These are phyloP conservation scores for Erigeron philadelphicus DNA, from an alignment of 140 eudicot species.

Conservation along the genomic window DNA sequence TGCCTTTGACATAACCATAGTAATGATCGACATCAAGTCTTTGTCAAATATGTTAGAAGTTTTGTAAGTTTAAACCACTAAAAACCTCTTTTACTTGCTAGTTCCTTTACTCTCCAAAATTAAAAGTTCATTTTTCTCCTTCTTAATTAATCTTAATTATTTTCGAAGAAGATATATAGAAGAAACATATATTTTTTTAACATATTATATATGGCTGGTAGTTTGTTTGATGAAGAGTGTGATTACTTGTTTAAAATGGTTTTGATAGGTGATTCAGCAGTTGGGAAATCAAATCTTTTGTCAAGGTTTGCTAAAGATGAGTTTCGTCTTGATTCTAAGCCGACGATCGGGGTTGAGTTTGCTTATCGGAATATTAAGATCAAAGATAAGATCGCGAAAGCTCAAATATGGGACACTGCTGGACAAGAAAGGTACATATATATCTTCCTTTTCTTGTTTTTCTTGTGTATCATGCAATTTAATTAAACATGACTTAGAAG, in stretches of 20 bases:
- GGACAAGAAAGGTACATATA: constrained; percentile 42
- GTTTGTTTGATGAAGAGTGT: constrained; percentile 36
- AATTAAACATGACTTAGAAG: no score
- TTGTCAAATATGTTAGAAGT: constrained; percentile 22
- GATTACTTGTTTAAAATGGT: constrained; percentile 44
- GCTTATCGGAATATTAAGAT: constrained; percentile 39
- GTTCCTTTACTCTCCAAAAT: not conserved
- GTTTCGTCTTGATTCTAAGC: constrained; percentile 38
- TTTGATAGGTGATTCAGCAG: constrained; percentile 43
- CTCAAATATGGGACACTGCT: constrained; percentile 46
- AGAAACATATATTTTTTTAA: no score
- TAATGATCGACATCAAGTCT: constrained; percentile 25
- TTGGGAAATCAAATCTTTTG: constrained; percentile 42
- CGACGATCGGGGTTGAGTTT: constrained; percentile 40
- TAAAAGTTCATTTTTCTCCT: not conserved
- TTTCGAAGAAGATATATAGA: not conserved
- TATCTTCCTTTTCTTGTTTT: not conserved
- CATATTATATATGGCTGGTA: constrained; percentile 32
- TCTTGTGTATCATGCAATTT: no score
- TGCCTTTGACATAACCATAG: constrained; percentile 35
- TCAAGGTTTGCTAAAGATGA: constrained; percentile 37
- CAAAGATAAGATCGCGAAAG: constrained; percentile 34
- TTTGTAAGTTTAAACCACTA: not conserved
- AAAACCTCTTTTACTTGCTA: not conserved
- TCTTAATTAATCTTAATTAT: not conserved